Conservation (phyloP, 257 asterid species). For the Anisodus acutangulus region DNA sequence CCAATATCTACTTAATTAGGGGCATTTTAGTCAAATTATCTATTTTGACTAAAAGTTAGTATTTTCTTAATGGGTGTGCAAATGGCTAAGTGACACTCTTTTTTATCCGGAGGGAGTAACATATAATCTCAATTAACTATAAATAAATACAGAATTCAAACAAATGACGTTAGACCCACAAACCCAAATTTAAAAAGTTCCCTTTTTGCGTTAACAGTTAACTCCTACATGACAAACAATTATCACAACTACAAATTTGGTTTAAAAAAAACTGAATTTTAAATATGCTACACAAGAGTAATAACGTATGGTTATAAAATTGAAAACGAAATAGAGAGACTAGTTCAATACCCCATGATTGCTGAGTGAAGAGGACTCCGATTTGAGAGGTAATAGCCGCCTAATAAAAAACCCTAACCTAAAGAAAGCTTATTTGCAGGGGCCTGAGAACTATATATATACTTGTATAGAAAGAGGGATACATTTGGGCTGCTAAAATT, state of each 20-base stretch:
- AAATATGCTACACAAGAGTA: neutral
- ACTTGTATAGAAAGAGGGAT: neutral
- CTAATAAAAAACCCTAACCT: conserved; percentile 36
- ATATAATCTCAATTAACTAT: too few species aligned
- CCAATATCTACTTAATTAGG: too few species aligned
- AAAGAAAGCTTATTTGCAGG: accelerated
- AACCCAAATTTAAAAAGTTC: too few species aligned
- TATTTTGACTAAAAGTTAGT: too few species aligned
- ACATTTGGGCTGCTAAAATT: neutral
- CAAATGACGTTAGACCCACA: neutral
- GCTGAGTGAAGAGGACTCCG: conserved; percentile 38
- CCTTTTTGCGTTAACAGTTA: neutral
- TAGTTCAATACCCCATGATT: conserved; percentile 59
- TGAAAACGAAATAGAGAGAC: neutral
- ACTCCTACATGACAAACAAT: neutral
- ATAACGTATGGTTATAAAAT: neutral
- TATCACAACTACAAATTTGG: neutral
- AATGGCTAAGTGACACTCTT: too few species aligned
- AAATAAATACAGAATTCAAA: too few species aligned
- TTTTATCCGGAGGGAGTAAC: too few species aligned
- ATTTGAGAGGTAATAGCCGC: conserved; percentile 32
- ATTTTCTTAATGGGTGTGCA: too few species aligned
- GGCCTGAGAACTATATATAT: neutral
- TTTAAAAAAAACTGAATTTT: neutral
- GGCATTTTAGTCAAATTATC: too few species aligned